phyloP scores from a whole-genome alignment of 805 yeast species.

The Kodamaea jinghongensis region DNA sequence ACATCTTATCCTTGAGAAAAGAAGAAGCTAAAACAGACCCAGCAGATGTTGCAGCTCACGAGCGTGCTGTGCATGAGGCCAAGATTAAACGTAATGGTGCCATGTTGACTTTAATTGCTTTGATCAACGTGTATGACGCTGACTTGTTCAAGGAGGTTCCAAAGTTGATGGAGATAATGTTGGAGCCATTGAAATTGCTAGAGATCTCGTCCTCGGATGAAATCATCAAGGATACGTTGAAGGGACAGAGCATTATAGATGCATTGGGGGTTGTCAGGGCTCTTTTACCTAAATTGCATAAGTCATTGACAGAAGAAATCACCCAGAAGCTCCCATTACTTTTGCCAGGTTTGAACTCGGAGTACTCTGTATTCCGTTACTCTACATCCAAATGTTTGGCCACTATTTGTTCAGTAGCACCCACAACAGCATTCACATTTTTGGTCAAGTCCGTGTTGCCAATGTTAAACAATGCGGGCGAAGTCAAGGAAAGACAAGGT shows the following conservation, averaged over 20 bases:
- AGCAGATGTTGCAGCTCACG: slow-evolving; percentile 57
- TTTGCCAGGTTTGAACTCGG: slow-evolving; percentile 60
- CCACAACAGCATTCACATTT: slow-evolving; percentile 70
- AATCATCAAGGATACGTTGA: slow-evolving; percentile 38
- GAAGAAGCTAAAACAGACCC: slow-evolving; percentile 70
- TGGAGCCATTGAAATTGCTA: slow-evolving; percentile 57
- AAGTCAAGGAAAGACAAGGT: slow-evolving; percentile 78
- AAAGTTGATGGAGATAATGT: slow-evolving; percentile 60
- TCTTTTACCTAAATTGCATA: slow-evolving; percentile 59
- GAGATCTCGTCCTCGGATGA: slow-evolving; percentile 21
- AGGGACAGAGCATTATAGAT: slow-evolving; percentile 83
- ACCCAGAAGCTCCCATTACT: slow-evolving; percentile 39
- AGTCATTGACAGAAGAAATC: slow-evolving; percentile 48
- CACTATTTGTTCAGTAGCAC: slow-evolving; percentile 64
- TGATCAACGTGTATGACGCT: slow-evolving; percentile 53
- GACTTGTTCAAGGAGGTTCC: slow-evolving; percentile 61
- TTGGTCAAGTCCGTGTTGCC: slow-evolving; percentile 80
- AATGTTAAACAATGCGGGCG: slow-evolving; percentile 72
- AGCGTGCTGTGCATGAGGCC: slow-evolving; percentile 68
- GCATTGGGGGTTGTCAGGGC: slow-evolving; percentile 80
- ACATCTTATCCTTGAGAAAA: slow-evolving; percentile 70
- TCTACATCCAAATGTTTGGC: slow-evolving; percentile 90
- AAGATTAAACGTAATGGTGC: slow-evolving; percentile 85
- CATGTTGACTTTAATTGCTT: slow-evolving; percentile 57
- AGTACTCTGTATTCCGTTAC: slow-evolving; percentile 81